Percentiles rank a stretch among this genome's conserved stretches.
phyloP scores from a whole-genome alignment of 768 basidiomycete genomes.

The Pleurotus citrinopileatus region DNA sequence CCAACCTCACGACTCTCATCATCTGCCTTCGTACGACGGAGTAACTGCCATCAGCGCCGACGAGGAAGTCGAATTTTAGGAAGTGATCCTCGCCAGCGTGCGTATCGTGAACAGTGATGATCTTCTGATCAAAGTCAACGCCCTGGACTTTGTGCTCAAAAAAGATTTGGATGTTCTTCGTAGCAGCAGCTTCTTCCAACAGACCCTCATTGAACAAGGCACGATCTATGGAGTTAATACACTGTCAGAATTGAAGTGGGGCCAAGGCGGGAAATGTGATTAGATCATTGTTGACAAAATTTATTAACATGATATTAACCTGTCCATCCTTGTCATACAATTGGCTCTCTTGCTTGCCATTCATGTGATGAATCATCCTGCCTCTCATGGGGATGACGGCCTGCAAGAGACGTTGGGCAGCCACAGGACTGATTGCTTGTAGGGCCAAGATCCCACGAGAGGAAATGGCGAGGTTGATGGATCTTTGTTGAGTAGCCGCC shows the following conservation, averaged over 20 bases:
- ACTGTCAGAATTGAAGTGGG: constrained; percentile 45
- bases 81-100: constrained; percentile 38
- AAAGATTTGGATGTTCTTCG: constrained; percentile 61
- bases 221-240: constrained; percentile 92
- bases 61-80: constrained; percentile 70
- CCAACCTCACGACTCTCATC: constrained; percentile 91
- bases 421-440: constrained; percentile 69
- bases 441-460: constrained; percentile 90
- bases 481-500: constrained; percentile 68
- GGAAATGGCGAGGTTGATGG: constrained; percentile 96
- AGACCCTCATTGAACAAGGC: constrained; percentile 83
- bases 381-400: constrained; percentile 92
- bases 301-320: constrained; percentile 38
- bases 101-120: constrained; percentile 49
- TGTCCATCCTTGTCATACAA: constrained; percentile 86
- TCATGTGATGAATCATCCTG: constrained; percentile 85
- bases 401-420: constrained; percentile 68
- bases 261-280: constrained; percentile 14
- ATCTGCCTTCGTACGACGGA: constrained; percentile 88
- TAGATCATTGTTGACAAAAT: constrained; percentile 8
- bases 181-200: constrained; percentile 68
- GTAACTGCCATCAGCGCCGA: constrained; percentile 95
- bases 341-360: constrained; percentile 78
- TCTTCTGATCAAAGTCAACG: constrained; percentile 70
- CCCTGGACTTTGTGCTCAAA: constrained; percentile 81